These are phyloP conservation scores for Neocatenulostroma microsporum DNA, from an alignment of 2,329 filamentous ascomycete species.

Conservation along the genomic window DNA sequence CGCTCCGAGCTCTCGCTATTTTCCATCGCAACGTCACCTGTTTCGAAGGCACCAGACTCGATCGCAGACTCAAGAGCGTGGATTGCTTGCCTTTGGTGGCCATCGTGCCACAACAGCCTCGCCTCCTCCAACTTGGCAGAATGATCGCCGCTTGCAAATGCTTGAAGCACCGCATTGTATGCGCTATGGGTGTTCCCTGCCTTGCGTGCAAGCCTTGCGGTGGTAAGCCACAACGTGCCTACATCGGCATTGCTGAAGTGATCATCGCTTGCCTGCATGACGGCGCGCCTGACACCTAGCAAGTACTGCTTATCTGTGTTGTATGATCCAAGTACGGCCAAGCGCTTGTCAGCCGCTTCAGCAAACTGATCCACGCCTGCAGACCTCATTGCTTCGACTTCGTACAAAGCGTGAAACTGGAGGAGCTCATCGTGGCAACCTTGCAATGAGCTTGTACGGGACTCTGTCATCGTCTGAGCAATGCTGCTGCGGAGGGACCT, in stretches of 20 bases:
- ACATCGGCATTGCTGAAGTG: slow-evolving; percentile 57
- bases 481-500: slow-evolving; percentile 60
- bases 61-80: slow-evolving; percentile 84
- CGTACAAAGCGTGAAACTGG: slow-evolving; percentile 77
- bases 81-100: slow-evolving; percentile 89
- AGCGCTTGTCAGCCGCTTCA: slow-evolving; percentile 46
- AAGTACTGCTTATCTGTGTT: slow-evolving; percentile 91
- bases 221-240: slow-evolving; percentile 76
- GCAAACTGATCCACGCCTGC: slow-evolving; percentile 8
- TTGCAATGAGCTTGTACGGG: slow-evolving; percentile 71
- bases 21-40: slow-evolving; percentile 24
- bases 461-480: slow-evolving; percentile 64
- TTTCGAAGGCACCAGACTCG: slow-evolving; percentile 64
- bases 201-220: slow-evolving; percentile 78
- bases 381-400: slow-evolving; percentile 69
- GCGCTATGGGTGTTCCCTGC: slow-evolving; percentile 75
- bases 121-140: slow-evolving; percentile 93
- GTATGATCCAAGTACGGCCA: slow-evolving; percentile 84
- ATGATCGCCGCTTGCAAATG: slow-evolving; percentile 72
- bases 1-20: slow-evolving; percentile 31
- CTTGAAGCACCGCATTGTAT: slow-evolving; percentile 88
- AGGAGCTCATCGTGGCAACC: slow-evolving; percentile 78
- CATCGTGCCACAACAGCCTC: slow-evolving; percentile 84
- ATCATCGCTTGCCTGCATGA: slow-evolving; percentile 49
- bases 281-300: slow-evolving; percentile 73